Base-by-base conservation (phyloP, 257 asterid species). In the Gardenia jasminoides region DNA sequence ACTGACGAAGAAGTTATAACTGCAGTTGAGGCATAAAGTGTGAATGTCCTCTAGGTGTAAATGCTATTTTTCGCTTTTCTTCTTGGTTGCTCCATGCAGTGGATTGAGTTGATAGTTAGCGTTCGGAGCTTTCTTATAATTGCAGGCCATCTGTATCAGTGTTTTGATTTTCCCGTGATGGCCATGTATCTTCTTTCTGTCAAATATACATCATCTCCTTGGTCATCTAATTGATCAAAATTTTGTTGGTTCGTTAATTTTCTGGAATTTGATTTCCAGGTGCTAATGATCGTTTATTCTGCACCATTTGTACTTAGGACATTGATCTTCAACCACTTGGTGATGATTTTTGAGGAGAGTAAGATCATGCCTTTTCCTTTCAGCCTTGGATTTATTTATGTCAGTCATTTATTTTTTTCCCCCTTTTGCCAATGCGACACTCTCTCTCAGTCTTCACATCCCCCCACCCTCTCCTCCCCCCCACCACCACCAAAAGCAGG, bases 1-100 rank as follows among this genome's bases (percentile, higher is more conserved):
- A 84, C 92, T 54, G 92, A 88, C 72, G 97, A 90, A 85, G 97
- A 91, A 70, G 80, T 66, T 72, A 83, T 67, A 77, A 77, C 92
- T 76, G 97, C 92, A 69, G 92, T 77, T 59, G 93, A 85, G 86
- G 96, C 91, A 36, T 91, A 87, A 76, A 22, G 50, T 65, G 61
- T n/a, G 8, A 16, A 62, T 8, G 48, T 62, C 28, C 39, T 39
- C 20, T 20, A 50, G 80, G 31, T 50, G 66, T 50, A 54, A 28
- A 50, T 72, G 65, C 43, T 81, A 13, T 13, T 61, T 59, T 78
- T 44, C 36, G 20, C 12, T n/a, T 43, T 59, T 33, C 65, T 77
- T 54, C 33, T 30, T 36, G 24, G 65, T 10, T 12, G 76, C 44
- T 69, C 76, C 70, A 6, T 59, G n/a, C 64, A 56, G 10, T 19